Evolutionary conservation across 495 filamentous ascomycete species (phyloP).

Genomic region (Penicillium psychrofluorescens): DNA sequence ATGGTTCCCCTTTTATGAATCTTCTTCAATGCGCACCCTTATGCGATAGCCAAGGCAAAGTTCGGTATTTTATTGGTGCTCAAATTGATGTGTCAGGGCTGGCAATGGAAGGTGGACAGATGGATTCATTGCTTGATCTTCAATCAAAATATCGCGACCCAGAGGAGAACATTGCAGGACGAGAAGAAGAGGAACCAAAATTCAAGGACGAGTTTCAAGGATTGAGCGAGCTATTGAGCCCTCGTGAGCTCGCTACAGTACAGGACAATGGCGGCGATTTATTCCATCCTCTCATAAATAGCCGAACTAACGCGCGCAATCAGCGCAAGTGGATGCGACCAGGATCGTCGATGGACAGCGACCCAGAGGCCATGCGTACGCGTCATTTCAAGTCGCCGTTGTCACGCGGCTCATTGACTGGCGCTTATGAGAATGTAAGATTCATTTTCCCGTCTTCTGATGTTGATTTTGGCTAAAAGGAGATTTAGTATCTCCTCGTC

Average conservation of each 20-base stretch:
- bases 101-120: conserved; percentile 47
- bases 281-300: conserved; percentile 18
- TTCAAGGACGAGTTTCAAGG: conserved; percentile 41
- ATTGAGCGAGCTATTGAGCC: conserved; percentile 50
- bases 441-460: not conserved
- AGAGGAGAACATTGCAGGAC: conserved; percentile 9
- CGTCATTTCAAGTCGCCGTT: not conserved
- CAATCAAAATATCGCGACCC: conserved; percentile 17
- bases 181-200: not conserved
- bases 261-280: conserved; percentile 27
- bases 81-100: conserved; percentile 54
- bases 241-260: conserved; percentile 44
- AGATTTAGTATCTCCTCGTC: conserved; percentile 50
- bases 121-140: conserved; percentile 49
- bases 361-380: not conserved
- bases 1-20: conserved; percentile 61
- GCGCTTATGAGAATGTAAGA: conserved; percentile 43
- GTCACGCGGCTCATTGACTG: conserved; percentile 17
- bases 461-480: not conserved
- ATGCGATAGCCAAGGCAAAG: conserved; percentile 51
- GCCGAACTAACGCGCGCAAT: not conserved
- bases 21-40: conserved; percentile 56
- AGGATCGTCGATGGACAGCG: not conserved
- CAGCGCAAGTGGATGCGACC: conserved; percentile 12
- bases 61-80: conserved; percentile 56